Percentiles rank a stretch among this genome's conserved stretches.
Evolutionary conservation across 495 filamentous ascomycete genomes (phyloP).

Genomic region (Xylaria intraflava): DNA sequence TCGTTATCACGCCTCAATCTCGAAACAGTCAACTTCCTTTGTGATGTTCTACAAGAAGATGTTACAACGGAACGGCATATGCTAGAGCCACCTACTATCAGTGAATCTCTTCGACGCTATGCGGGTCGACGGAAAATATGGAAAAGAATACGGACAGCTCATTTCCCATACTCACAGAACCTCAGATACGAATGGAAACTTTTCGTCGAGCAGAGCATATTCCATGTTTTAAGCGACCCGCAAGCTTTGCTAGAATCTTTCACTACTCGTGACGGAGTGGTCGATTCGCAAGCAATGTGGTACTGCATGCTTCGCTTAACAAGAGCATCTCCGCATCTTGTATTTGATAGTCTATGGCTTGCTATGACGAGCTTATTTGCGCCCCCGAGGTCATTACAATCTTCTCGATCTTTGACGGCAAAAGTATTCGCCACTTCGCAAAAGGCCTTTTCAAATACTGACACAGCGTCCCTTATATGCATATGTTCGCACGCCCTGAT

Average conservation of each 20-base stretch:
- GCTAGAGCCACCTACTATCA: constrained; percentile 34
- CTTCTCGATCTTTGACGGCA: constrained; percentile 32
- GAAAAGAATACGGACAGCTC: constrained; percentile 33
- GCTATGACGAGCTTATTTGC: constrained; percentile 61
- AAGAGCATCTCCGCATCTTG: constrained; percentile 44
- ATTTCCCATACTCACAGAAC: constrained; percentile 19
- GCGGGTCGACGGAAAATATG: constrained; percentile 28
- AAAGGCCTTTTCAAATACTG: constrained; percentile 32
- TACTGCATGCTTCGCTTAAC: constrained; percentile 49
- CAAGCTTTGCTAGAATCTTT: constrained; percentile 62
- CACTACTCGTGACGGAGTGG: constrained; percentile 37
- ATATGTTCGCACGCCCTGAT: constrained; percentile 50
- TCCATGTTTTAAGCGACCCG: constrained; percentile 63
- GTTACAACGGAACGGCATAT: constrained; percentile 41
- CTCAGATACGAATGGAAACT: constrained; percentile 41
- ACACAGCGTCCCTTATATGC: constrained; percentile 45
- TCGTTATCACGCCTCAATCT: constrained; percentile 36
- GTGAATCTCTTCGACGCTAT: constrained; percentile 13
- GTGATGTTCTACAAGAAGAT: constrained; percentile 47
- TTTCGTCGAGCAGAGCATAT: constrained; percentile 69
- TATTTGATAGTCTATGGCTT: constrained; percentile 73
- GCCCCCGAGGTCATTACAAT: constrained; percentile 52
- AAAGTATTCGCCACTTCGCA: constrained; percentile 34
- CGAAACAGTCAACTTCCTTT: constrained; percentile 46
- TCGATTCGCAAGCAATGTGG: constrained; percentile 47